phyloP scores from a whole-genome alignment of 257 asterid genomes.

The Paraleonurus japonicus region DNA sequence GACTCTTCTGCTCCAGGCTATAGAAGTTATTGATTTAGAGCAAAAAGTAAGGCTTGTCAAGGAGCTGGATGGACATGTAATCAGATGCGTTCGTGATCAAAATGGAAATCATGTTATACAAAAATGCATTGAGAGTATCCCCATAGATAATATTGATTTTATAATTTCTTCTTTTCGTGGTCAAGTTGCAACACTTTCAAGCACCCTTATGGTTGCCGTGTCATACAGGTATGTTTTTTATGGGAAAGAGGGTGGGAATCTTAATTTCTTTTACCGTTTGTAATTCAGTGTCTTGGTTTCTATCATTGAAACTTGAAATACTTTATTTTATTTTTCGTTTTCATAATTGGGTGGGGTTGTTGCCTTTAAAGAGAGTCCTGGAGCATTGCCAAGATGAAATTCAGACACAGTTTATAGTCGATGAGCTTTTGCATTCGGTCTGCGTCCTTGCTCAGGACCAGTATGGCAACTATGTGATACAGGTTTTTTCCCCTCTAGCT shows the following conservation, averaged over 20 bases:
- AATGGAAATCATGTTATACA: slow-evolving; percentile 72
- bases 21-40: slow-evolving; percentile 51
- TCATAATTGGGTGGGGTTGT: background rate
- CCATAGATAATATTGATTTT: slow-evolving; percentile 46
- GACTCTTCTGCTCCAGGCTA: slow-evolving; percentile 38
- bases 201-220: slow-evolving; percentile 84
- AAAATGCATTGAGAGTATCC: slow-evolving; percentile 68
- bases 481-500: slow-evolving; percentile 35
- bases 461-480: slow-evolving; percentile 68
- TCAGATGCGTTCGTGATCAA: slow-evolving; percentile 55
- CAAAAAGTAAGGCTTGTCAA: slow-evolving; percentile 46
- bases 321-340: background rate
- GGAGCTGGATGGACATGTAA: slow-evolving; percentile 59
- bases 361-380: slow-evolving; percentile 52
- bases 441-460: slow-evolving; percentile 67
- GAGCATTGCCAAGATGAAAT: slow-evolving; percentile 55
- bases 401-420: slow-evolving; percentile 56
- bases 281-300: background rate
- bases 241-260: background rate
- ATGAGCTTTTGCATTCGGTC: slow-evolving; percentile 60
- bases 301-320: background rate
- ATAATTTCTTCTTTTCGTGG: slow-evolving; percentile 55
- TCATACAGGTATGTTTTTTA: slow-evolving; percentile 48
- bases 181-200: slow-evolving; percentile 66
- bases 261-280: slow-evolving; percentile 2